Base-by-base conservation (phyloP, 495 filamentous ascomycete species). In the Podospora pseudopauciseta region DNA sequence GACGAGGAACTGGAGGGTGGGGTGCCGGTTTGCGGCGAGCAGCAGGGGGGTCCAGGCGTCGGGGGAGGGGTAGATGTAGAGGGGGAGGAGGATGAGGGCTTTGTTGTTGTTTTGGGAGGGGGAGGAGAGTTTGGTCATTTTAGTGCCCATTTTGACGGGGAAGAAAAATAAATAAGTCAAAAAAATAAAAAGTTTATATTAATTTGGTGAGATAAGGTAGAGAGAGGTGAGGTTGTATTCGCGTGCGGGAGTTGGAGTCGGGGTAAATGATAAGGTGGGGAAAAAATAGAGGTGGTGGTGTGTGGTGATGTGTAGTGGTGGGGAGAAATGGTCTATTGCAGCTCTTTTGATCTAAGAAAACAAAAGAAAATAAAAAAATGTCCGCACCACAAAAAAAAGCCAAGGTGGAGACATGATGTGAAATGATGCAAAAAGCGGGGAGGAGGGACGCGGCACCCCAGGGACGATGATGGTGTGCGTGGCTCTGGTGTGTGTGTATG, bases 1-100 rank as follows among this genome's bases (percentile, higher is more conserved):
- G 49, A 87, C 78, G 7, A 80, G 77, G 72, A 87, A 88, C 67
- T 80, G 78, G 65, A 85, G 72, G 62, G 78, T 54, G 15, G 84
- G 82, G 70, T 86, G 53, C 69, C 13, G 68, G 28, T 65, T 74
- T 67, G 67, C 84, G 75, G 76, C 83, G 78, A 73, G 71, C 70
- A 71, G 67, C 67, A 86, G 72, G 55, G 84, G 83, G 68, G 77
- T 69, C 85, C 85, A 87, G 30, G 84, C 79, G 27, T 74, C 76
- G n/a, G 80, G 75, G 20, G 74, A 70, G 59, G 85, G 85, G 72
- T 87, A 87, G 60, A 86, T 79, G 76, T 87, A 87, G 54, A 87
- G 81, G 63, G 85, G 85, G 26, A 87, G 77, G 63, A 87, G 77
- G 53, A 86, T 64, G 53, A 68, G 68, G 2, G 64, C 32, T 0